These are phyloP conservation scores for Aspergillus novofumigatus DNA, from an alignment of 2,329 filamentous ascomycete genomes.

Conservation along the genomic window DNA sequence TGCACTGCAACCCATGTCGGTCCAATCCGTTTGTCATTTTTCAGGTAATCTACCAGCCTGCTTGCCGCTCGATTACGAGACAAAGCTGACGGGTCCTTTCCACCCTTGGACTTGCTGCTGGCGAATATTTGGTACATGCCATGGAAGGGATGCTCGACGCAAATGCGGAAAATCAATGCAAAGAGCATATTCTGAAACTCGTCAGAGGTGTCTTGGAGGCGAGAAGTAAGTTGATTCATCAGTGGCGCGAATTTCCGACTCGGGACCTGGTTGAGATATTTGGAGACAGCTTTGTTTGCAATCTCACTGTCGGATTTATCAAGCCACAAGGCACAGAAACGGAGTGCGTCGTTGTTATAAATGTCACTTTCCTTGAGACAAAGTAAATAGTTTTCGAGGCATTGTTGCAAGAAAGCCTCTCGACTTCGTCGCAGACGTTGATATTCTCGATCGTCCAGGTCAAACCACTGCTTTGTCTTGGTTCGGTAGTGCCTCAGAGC, in stretches of 20 bases:
- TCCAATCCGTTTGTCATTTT: slow-evolving; percentile 48
- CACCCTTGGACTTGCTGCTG: slow-evolving; percentile 62
- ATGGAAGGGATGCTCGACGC: slow-evolving; percentile 89
- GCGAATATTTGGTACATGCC: slow-evolving; percentile 97
- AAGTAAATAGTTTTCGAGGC: slow-evolving; percentile 87
- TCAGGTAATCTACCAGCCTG: slow-evolving; percentile 60
- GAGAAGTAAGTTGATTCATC: slow-evolving; percentile 96
- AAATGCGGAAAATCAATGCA: slow-evolving; percentile 74
- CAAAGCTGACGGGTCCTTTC: slow-evolving; percentile 68
- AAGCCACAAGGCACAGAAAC: slow-evolving; percentile 92
- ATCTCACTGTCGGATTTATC: slow-evolving; percentile 72
- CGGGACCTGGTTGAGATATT: slow-evolving; percentile 68
- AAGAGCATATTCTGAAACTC: slow-evolving; percentile 74
- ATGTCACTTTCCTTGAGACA: slow-evolving; percentile 80
- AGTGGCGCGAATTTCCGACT: slow-evolving; percentile 88
- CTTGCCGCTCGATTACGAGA: slow-evolving; percentile 71
- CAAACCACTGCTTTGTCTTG: slow-evolving; percentile 81
- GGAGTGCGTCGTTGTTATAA: slow-evolving; percentile 82
- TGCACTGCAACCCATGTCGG: slow-evolving; percentile 68
- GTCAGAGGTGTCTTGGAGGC: slow-evolving; percentile 66
- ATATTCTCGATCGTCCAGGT: slow-evolving; percentile 85
- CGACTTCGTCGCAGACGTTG: slow-evolving; percentile 71
- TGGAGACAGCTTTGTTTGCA: slow-evolving; percentile 72
- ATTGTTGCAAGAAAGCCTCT: slow-evolving; percentile 78
- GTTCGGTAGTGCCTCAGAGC: slow-evolving; percentile 58